Percentiles rank a stretch among this genome's conserved stretches.
Evolutionary conservation across 129 eudicot species (phyloP).

Genomic region (Flaveria ramosissima): DNA sequence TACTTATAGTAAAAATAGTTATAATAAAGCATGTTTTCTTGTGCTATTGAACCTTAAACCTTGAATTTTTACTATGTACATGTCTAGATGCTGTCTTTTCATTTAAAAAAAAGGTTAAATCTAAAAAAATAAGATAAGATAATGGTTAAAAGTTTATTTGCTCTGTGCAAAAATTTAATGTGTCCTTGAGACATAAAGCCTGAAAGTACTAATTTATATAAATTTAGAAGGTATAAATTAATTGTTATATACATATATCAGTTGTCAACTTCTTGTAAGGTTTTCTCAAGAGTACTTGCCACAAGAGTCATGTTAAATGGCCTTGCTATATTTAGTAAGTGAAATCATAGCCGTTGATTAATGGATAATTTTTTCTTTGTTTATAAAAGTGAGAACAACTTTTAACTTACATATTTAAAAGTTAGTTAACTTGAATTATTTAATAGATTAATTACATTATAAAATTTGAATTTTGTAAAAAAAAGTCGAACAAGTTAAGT

Average conservation of each 20-base stretch:
- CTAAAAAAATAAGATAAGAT: no score
- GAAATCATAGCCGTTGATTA: slow-evolving; percentile 31
- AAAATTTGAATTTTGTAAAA: not conserved
- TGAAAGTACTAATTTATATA: slow-evolving; percentile 25
- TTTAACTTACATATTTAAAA: not conserved
- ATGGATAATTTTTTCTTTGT: not conserved
- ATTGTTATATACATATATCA: slow-evolving; percentile 27
- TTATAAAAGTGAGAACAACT: not conserved
- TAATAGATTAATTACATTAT: not conserved
- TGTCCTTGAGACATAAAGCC: slow-evolving; percentile 29
- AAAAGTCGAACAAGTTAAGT: not conserved
- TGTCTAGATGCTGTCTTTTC: no score
- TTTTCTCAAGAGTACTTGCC: slow-evolving; percentile 38
- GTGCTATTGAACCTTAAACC: no score
- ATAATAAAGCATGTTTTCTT: no score
- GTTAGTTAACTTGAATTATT: not conserved
- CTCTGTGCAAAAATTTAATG: not conserved
- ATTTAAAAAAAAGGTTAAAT: no score
- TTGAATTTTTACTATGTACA: no score
- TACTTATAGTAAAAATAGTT: no score
- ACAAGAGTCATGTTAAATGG: slow-evolving; percentile 29
- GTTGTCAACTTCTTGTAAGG: slow-evolving; percentile 39
- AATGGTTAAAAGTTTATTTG: no score
- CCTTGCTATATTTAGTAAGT: slow-evolving; percentile 38
- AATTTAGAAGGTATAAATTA: slow-evolving; percentile 27